These are phyloP conservation scores for Hericium erinaceus DNA, from an alignment of 768 basidiomycete species.

Conservation along the genomic window DNA sequence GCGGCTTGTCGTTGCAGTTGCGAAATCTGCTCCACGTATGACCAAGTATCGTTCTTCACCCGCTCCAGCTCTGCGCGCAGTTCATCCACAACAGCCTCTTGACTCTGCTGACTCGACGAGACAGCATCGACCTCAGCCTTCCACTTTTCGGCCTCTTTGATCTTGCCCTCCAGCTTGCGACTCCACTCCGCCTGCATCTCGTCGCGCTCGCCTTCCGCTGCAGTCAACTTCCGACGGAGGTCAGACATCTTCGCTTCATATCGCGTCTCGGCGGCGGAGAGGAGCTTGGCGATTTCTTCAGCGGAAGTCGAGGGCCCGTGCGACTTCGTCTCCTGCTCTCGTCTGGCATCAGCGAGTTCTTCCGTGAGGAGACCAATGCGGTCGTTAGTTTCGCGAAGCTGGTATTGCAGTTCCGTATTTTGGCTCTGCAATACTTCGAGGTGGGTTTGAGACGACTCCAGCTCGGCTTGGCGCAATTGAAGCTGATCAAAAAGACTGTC, in stretches of 20 bases:
- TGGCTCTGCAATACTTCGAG: slow-evolving; percentile 69
- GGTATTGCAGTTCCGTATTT: slow-evolving; percentile 79
- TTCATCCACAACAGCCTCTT: slow-evolving; percentile 39
- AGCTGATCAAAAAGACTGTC: slow-evolving; percentile 76
- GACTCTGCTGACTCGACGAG: slow-evolving; percentile 49
- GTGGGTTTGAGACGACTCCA: slow-evolving; percentile 74
- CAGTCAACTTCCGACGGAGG: slow-evolving; percentile 50
- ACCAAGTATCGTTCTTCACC: slow-evolving; percentile 37
- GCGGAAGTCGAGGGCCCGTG: slow-evolving; percentile 39
- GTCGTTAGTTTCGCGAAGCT: slow-evolving; percentile 73
- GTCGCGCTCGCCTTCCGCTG: slow-evolving; percentile 72
- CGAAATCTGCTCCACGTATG: slow-evolving; percentile 42
- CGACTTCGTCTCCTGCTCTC: slow-evolving; percentile 40
- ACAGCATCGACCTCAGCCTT: slow-evolving; percentile 48
- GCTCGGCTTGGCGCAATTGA: slow-evolving; percentile 82
- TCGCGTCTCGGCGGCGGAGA: slow-evolving; percentile 66
- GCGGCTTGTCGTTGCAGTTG: slow-evolving; percentile 45
- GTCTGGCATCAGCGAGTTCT: slow-evolving; percentile 55
- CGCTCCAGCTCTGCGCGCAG: slow-evolving; percentile 48
- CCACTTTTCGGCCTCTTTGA: slow-evolving; percentile 67
- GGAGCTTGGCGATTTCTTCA: slow-evolving; percentile 62
- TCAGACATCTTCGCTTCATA: slow-evolving; percentile 72
- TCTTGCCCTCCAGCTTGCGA: slow-evolving; percentile 69
- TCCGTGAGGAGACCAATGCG: slow-evolving; percentile 62
- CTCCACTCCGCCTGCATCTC: slow-evolving; percentile 90